Evolutionary conservation across 768 basidiomycete species (phyloP), one percentile per base, ranked within the genome.

Genomic region (Psilocybe cyanescens): DNA sequence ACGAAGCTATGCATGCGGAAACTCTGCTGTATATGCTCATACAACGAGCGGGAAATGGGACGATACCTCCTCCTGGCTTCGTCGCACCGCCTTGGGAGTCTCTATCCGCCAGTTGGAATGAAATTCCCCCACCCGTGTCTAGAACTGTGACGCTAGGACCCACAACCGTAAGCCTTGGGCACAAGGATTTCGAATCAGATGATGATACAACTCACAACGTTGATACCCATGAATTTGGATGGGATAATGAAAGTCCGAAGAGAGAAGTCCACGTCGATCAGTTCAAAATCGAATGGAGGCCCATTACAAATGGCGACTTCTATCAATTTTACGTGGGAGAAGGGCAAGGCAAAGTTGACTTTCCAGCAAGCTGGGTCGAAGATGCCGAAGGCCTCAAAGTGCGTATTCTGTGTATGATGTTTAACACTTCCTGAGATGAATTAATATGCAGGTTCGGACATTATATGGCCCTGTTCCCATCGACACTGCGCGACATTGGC

Each of bases 1-100:
- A 99, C 67, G 95, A 98, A 71, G 92, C 85, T 4, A 79, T 93
- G 73, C 97, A 99, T 70, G 81, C 83, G 2, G 97, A 99, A 82
- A 99, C 97, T 0, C 79, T 99, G 28, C 79, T 99, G 3, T 99
- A 98, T 74, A 98, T 98, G 94, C 86, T 97, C 9, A 71, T 96
- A 3, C 97, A 95, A 71, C 84, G 87, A 49, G 86, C 90, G 16
- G 91, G 90, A 41, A 85, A 79, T 0, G 90, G 92, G 3, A 93
- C 94, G 2, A 79, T 92, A 44, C 86, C 94, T 4, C 96, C 97
- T 0, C 78, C 81, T 0, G 90, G 86, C 2, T 94, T 95, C 70
- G 74, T 84, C 2, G 68, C 79, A 0, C 97, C 97, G 0, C 79
- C 86, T 6, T 99, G 94, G 88, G 74, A 78, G 1, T 75, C 80